Conservation (phyloP, 768 basidiomycete species). For the Pholiota conissans region DNA sequence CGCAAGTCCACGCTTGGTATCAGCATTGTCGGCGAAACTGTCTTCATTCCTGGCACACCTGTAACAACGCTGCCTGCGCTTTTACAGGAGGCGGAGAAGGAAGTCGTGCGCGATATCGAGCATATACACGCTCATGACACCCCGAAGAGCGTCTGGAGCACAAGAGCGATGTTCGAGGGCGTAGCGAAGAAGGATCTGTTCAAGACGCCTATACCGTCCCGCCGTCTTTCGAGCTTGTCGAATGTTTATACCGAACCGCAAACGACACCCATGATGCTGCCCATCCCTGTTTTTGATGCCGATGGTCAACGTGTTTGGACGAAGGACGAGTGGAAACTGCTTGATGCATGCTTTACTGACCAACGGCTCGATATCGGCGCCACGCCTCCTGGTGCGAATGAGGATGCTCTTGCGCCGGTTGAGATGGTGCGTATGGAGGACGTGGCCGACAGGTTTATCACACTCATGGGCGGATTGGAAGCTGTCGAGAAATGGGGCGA, state of each 20-base stretch:
- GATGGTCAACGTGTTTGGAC: conserved; percentile 49
- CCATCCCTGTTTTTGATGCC: neutral
- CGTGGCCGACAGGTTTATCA: conserved; percentile 63
- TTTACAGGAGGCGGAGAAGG: conserved; percentile 57
- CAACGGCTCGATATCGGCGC: conserved; percentile 54
- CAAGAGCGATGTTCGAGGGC: neutral
- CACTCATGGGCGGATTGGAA: conserved; percentile 45
- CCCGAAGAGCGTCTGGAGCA: conserved; percentile 4
- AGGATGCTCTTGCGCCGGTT: conserved; percentile 46
- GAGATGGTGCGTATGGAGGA: conserved; percentile 51
- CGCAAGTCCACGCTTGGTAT: conserved; percentile 34
- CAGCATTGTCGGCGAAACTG: conserved; percentile 49
- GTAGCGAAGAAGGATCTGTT: conserved; percentile 21
- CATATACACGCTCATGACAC: neutral
- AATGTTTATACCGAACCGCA: neutral
- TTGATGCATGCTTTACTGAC: conserved; percentile 80
- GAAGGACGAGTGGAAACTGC: conserved; percentile 76
- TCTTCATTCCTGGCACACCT: conserved; percentile 57
- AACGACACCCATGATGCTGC: neutral
- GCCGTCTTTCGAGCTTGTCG: neutral
- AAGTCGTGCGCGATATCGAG: conserved; percentile 32
- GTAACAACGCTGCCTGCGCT: conserved; percentile 54
- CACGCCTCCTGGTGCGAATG: conserved; percentile 16
- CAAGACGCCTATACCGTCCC: conserved; percentile 23
- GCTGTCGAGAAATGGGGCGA: conserved; percentile 40